Evolutionary conservation across 2,329 filamentous ascomycete species (phyloP), one percentile per base, ranked within the genome.

Genomic region (Phialophora verrucosa): DNA sequence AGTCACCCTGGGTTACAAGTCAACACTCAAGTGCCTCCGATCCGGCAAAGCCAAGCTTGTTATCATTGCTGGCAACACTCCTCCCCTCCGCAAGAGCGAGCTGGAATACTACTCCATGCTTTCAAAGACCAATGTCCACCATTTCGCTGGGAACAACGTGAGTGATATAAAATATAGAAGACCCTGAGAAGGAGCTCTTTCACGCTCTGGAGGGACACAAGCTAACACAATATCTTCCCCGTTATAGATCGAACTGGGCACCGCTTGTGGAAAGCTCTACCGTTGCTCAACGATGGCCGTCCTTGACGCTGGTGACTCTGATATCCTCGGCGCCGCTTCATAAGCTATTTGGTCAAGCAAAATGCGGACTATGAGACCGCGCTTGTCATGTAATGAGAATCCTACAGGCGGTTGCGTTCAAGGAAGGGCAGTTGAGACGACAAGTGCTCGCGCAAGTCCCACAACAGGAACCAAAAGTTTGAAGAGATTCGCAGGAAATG

Each of bases 81-180:
- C 94, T 79, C 95, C 95, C 82, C 91, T 99, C 77, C 90, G 94
- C 83, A 99, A 98, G 90, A 92, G 88, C 78, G 94, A 98, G 87
- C 89, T 97, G 72, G 94, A 97, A 86, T 97, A 87, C 84, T 76
- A 74, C 74, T 72, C 64, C 17, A 69, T 69, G 66, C 66, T 70
- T 11, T 69, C 68, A 53, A 70, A 98, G 90, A 92, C 90, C 77
- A 89, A 91, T 73, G 94, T 98, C 78, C 94, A 98, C 88, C 95
- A 99, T 88, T 98, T 97, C 86, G 87, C 87, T 75, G 95, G 95
- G 78, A 97, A 96, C 90, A 98, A 98, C 89, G 94, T 98, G 90
- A 90, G 94, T 92, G 56, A 38, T 61, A 53, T 49, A 68, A 12
- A 57, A 51, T 5, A 44, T 17, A 54, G 4, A 62, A 83, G 84